These are phyloP conservation scores for Raphanus sativus DNA, from an alignment of 345 rosid species.

Conservation along the genomic window DNA sequence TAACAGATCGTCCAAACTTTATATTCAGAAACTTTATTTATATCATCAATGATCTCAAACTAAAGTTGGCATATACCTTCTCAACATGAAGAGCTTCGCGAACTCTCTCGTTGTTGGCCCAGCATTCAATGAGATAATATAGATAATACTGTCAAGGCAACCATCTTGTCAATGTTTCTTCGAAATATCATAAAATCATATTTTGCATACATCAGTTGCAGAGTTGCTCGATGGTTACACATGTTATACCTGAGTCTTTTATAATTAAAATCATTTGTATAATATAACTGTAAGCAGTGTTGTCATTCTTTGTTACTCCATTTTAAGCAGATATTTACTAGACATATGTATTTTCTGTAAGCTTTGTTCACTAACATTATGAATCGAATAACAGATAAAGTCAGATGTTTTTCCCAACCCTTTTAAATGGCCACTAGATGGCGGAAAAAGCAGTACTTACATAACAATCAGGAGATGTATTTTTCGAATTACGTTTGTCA, in stretches of 20 bases:
- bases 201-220: neutral
- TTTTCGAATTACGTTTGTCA: neutral
- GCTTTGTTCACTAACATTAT: neutral
- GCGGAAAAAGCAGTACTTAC: neutral
- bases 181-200: neutral
- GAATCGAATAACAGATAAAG: neutral
- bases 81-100: conserved; percentile 31
- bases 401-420: neutral
- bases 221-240: neutral
- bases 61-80: conserved; percentile 26
- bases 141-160: conserved; percentile 22
- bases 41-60: neutral
- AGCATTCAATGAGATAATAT: conserved; percentile 12
- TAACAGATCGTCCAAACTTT: neutral
- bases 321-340: neutral
- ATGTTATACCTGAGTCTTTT: neutral
- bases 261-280: neutral
- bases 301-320: neutral
- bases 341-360: neutral
- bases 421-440: neutral
- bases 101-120: conserved; percentile 33
- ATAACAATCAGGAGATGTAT: conserved; percentile 8
- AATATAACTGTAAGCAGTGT: neutral
- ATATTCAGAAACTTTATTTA: neutral
- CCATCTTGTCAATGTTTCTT: neutral